A percentile compares a stretch with the other conserved stretches of the same genome.
Evolutionary conservation across 164 flowering plant species (phyloP).

Genomic region (Chimonanthus praecox): DNA sequence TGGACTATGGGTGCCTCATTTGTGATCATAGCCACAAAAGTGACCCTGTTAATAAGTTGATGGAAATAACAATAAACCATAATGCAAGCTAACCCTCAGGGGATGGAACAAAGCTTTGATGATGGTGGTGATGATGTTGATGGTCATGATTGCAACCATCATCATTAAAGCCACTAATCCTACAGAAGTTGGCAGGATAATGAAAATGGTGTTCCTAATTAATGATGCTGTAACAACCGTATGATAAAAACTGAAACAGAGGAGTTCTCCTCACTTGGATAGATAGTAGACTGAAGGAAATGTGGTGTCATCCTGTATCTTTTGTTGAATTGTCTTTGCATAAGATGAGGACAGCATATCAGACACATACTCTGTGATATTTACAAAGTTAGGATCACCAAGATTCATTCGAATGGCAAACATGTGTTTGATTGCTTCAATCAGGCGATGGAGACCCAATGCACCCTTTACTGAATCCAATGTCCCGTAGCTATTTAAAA

Average conservation of each 20-base stretch:
- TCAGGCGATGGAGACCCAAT: constrained; percentile 71
- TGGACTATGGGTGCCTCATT: background rate
- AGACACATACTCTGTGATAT: constrained; percentile 26
- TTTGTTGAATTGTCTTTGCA: constrained; percentile 48
- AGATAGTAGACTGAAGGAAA: constrained; percentile 73
- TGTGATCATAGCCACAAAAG: too few relatives aligned
- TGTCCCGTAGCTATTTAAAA: constrained; percentile 57
- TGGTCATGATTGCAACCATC: background rate
- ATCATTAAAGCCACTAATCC: too few relatives aligned
- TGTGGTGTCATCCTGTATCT: constrained; percentile 80
- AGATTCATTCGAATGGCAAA: constrained; percentile 79
- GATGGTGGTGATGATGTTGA: background rate
- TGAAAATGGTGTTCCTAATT: background rate
- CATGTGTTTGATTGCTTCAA: constrained; percentile 91
- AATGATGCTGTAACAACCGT: background rate
- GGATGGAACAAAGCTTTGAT: background rate
- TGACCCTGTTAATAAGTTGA: background rate
- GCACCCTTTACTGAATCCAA: constrained; percentile 46
- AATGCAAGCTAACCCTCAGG: background rate
- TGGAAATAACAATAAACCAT: background rate
- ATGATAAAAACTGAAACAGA: background rate
- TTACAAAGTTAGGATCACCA: constrained; percentile 76
- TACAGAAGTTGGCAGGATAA: too few relatives aligned
- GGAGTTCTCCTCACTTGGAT: constrained; percentile 35
- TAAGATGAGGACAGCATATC: constrained; percentile 72